Conservation (phyloP, 352 stramenopile species). For the Phytopythium oedochilum region DNA sequence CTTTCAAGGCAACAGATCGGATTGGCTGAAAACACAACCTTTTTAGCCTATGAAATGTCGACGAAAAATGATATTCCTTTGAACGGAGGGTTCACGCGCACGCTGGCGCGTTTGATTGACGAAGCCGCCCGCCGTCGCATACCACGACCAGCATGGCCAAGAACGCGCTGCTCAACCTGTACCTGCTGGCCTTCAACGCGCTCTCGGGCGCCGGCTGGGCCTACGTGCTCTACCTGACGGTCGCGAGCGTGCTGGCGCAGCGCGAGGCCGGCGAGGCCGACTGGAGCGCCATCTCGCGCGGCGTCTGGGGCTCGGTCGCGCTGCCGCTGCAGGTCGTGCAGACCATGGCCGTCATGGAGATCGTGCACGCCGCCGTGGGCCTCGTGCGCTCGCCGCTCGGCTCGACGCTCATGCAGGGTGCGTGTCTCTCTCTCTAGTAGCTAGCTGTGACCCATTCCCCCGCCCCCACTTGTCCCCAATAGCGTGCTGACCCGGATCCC, state of each 20-base stretch:
- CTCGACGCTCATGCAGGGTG: conserved; percentile 90
- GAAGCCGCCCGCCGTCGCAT: too few species aligned
- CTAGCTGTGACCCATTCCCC: too few species aligned
- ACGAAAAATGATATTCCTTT: too few species aligned
- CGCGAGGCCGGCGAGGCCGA: conserved; percentile 40
- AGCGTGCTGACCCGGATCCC: too few species aligned
- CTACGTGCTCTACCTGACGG: conserved; percentile 65
- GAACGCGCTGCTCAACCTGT: conserved; percentile 62
- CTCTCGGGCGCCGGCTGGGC: conserved; percentile 64
- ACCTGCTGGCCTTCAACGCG: conserved; percentile 73
- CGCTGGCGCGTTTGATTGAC: too few species aligned
- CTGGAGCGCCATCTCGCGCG: conserved; percentile 39
- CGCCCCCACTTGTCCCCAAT: too few species aligned
- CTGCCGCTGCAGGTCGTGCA: conserved; percentile 86
- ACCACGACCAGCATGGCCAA: too few species aligned
- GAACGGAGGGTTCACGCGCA: too few species aligned
- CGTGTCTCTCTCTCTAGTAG: conserved; percentile 1
- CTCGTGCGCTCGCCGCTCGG: conserved; percentile 94
- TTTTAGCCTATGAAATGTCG: too few species aligned
- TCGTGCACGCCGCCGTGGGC: conserved; percentile 93
- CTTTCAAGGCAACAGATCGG: too few species aligned
- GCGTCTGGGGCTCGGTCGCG: conserved; percentile 51
- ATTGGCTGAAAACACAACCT: too few species aligned
- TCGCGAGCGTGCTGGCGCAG: conserved; percentile 36
- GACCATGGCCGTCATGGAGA: conserved; percentile 93